A percentile compares a stretch with the other conserved stretches of the same genome.
Conservation (phyloP, 2,329 filamentous ascomycete genomes). For the Zopfia rhizophila region DNA sequence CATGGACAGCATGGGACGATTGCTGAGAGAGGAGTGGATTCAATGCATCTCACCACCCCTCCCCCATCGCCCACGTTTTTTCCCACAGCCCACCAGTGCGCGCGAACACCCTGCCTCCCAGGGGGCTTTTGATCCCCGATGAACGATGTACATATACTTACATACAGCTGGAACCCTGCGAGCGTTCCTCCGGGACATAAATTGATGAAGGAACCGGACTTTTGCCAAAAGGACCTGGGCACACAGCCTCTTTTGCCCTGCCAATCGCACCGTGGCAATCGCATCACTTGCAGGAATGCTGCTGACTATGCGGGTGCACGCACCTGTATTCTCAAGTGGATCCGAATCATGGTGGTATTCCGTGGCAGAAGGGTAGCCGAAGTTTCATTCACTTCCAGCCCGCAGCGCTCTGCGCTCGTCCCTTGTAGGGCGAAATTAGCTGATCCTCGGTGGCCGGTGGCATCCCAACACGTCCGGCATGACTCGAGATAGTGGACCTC, state of each 20-base stretch:
- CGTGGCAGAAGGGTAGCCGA: constrained; percentile 20
- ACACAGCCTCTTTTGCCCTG: constrained; percentile 34
- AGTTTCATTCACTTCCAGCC: constrained; percentile 13
- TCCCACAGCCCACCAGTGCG: constrained; percentile 8
- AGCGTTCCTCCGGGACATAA: too few species aligned
- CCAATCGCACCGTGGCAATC: constrained; percentile 18
- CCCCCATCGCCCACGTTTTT: constrained; percentile 25
- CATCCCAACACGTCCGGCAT: constrained; percentile 18
- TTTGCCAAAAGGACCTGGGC: constrained; percentile 32
- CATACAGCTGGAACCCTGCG: too few species aligned
- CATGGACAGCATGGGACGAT: constrained; percentile 3
- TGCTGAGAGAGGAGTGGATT: constrained; percentile 24
- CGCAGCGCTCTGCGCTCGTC: constrained; percentile 13
- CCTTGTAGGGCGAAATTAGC: constrained; percentile 19
- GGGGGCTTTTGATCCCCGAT: constrained; percentile 23
- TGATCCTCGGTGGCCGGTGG: constrained; percentile 22
- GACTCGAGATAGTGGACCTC: constrained; percentile 15
- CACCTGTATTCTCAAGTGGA: constrained; percentile 11
- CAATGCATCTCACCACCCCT: constrained; percentile 18
- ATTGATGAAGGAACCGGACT: constrained; percentile 22
- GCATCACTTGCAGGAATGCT: constrained; percentile 19
- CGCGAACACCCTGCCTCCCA: constrained; percentile 14
- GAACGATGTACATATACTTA: too few species aligned
- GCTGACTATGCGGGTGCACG: constrained; percentile 19
- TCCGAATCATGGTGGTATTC: constrained; percentile 14